Evolutionary conservation across 1,139 yeast species (phyloP), one percentile per base, ranked within the genome.

Genomic region (Blastobotrys niveus): DNA sequence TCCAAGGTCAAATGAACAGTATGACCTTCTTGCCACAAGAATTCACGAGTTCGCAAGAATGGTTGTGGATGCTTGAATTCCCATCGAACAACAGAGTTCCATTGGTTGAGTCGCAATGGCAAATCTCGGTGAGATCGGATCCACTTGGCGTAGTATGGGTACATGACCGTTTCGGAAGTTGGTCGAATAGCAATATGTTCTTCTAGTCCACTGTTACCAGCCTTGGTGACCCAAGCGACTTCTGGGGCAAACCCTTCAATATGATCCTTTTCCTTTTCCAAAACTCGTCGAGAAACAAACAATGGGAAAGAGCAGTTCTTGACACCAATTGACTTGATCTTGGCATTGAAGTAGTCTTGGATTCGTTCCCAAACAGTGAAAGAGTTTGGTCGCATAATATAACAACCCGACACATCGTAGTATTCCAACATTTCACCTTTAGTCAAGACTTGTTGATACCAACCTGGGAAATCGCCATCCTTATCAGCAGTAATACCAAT

Each of bases 61-160:
- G 99, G 99, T 71, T 93, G 99, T 48, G 99, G 99, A 67, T 93
- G 97, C 74, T 93, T 93, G 74, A 93, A 93, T 71, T 93, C 99
- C 99, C 98, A 93, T 76, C 99, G 82, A 43, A 93, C 98, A 44
- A 93, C 97, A 19, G 97, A 89, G 72, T 93, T 93, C 99, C 99
- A 93, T 71, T 93, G 99, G 73, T 93, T 91, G 64, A 91, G 77
- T 62, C 84, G 86, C 69, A 93, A 75, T 50, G 99, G 99, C 65
- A 93, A 77, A 66, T 93, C 99, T 68, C 98, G 85, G 72, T 93
- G 95, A 26, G 97, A 89, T 68, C 96, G 83, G 61, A 93, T 83
- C 99, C 99, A 93, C 68, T 93, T 93, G 59, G 97, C 87, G 64
- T 89, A 93, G 79, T 93, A 93, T 52, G 99, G 98, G 68, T 93